A percentile compares a stretch with the other conserved stretches of the same genome.
Evolutionary conservation across 352 stramenopile species (phyloP).

Genomic region (Phytophthora megakarya): DNA sequence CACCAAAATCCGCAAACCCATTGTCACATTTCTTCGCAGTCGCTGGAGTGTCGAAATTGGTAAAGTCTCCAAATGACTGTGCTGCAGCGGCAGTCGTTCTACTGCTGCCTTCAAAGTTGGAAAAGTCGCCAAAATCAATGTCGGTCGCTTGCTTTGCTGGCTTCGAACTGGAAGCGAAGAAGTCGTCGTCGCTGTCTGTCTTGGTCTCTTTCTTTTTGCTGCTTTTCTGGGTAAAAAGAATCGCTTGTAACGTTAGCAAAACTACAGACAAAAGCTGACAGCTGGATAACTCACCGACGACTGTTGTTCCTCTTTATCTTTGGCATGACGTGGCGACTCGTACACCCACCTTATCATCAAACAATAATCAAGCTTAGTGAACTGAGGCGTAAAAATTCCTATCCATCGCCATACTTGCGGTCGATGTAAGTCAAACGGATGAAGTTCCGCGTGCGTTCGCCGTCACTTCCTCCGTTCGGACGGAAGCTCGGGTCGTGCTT

Average conservation of each 20-base stretch:
- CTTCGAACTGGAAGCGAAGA: conserved; percentile 51
- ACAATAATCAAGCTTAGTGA: background rate
- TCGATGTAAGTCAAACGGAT: conserved; percentile 89
- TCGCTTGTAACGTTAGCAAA: background rate
- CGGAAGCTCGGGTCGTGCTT: conserved; percentile 86
- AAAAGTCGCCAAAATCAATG: conserved; percentile 77
- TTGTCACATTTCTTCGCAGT: conserved; percentile 27
- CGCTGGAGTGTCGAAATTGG: conserved; percentile 47
- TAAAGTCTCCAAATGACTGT: conserved; percentile 54
- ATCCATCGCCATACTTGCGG: conserved; percentile 60
- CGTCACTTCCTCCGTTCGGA: conserved; percentile 68
- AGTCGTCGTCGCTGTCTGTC: conserved; percentile 39
- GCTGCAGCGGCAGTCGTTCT: conserved; percentile 29
- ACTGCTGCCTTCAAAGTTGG: conserved; percentile 58
- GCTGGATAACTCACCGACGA: conserved; percentile 38
- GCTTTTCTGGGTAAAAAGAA: conserved; percentile 35
- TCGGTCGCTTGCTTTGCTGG: conserved; percentile 32
- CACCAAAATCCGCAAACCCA: conserved; percentile 58
- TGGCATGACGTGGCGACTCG: conserved; percentile 65
- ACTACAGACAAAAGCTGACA: background rate
- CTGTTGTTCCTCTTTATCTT: conserved; percentile 44
- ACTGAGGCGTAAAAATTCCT: background rate
- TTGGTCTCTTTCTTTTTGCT: conserved; percentile 58
- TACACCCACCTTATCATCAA: conserved; percentile 71
- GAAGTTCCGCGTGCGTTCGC: conserved; percentile 89